phyloP scores from a whole-genome alignment of 129 eudicot species.

The Tagetes patula region DNA sequence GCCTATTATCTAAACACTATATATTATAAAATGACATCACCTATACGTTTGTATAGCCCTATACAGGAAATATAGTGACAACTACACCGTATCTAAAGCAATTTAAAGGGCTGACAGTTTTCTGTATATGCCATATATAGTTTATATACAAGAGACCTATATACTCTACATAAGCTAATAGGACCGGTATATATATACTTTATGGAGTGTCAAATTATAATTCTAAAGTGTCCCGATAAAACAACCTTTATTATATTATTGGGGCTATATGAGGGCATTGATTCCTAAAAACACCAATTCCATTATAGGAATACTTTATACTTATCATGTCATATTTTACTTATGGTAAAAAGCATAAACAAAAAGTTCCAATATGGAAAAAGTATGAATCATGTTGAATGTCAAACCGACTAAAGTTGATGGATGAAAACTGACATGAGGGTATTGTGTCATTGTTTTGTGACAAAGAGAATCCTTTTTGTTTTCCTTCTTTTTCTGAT shows the following conservation, averaged over 20 bases:
- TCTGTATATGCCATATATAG: too few species aligned
- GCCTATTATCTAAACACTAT: too few species aligned
- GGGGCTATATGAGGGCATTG: constrained; percentile 28
- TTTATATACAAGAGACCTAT: too few species aligned
- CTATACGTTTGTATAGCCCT: too few species aligned
- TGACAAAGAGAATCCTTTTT: constrained; percentile 1
- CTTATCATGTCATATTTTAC: constrained; percentile 33
- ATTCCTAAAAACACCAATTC: constrained; percentile 30
- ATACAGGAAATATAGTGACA: too few species aligned
- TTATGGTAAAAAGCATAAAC: constrained; percentile 39
- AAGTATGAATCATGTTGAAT: constrained; percentile 19
- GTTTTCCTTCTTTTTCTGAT: neutral
- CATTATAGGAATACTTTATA: constrained; percentile 25
- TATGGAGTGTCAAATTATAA: too few species aligned
- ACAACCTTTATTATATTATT: neutral
- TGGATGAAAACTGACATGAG: constrained; percentile 25
- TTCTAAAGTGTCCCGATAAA: too few species aligned
- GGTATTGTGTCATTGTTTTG: constrained; percentile 23
- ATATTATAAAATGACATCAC: too few species aligned
- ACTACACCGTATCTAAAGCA: too few species aligned
- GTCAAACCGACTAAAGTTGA: constrained; percentile 31
- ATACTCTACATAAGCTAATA: too few species aligned
- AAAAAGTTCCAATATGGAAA: constrained; percentile 19
- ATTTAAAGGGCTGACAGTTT: too few species aligned
- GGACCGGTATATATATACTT: too few species aligned